Conservation (phyloP, 202 grass and related monocot species). For the Hordeum pubiflorum region DNA sequence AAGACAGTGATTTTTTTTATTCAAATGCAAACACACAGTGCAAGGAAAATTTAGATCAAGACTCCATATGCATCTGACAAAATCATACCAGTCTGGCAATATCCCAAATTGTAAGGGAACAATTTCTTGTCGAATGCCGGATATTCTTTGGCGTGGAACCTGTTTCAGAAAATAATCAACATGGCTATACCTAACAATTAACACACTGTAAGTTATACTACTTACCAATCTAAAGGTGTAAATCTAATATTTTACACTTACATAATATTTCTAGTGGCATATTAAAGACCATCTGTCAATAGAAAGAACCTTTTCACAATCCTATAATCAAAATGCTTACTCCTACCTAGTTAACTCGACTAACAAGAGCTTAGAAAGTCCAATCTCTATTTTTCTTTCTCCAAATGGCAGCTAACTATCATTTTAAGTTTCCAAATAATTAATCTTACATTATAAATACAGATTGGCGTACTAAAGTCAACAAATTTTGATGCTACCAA, state of each 20-base stretch:
- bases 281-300: too few relatives aligned
- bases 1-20: neutral
- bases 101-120: slow-evolving; percentile 79
- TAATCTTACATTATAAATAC: neutral
- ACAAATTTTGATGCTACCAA: neutral
- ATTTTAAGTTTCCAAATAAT: neutral
- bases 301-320: neutral
- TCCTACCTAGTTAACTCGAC: neutral
- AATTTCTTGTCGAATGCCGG: slow-evolving; percentile 56
- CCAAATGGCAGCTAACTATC: neutral
- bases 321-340: neutral
- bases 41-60: neutral
- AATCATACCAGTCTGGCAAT: slow-evolving; percentile 68
- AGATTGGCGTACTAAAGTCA: neutral
- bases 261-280: too few relatives aligned
- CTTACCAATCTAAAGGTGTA: too few relatives aligned
- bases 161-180: slow-evolving; percentile 22
- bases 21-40: neutral
- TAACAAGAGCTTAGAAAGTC: neutral
- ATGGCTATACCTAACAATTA: neutral
- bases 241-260: too few relatives aligned
- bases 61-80: neutral
- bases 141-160: slow-evolving; percentile 96
- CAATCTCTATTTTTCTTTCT: neutral
- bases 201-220: neutral